Conservation (phyloP, 1,284 basidiomycete genomes). For the Xerocomus subilludens region DNA sequence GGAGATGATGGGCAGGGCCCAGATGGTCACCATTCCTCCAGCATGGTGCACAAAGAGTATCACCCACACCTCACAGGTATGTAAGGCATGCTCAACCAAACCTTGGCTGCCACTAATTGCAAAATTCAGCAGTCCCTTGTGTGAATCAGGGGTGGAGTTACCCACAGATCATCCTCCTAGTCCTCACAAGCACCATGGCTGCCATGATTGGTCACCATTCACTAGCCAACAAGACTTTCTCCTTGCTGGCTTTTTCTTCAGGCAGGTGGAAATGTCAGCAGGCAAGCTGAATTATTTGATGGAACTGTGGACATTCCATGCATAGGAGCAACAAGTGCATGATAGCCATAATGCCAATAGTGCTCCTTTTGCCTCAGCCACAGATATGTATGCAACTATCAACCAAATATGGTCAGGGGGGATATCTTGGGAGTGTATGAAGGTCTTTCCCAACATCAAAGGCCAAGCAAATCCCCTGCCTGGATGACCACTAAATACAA, state of each 20-base stretch:
- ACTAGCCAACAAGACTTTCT: background rate
- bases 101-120: background rate
- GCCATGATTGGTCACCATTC: background rate
- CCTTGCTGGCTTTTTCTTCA: background rate
- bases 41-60: background rate
- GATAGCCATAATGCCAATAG: background rate
- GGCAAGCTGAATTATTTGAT: background rate
- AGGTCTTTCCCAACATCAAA: too few relatives aligned
- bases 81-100: background rate
- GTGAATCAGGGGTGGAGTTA: background rate
- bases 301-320: background rate
- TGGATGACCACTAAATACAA: background rate
- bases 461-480: background rate
- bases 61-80: background rate
- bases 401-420: background rate
- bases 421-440: background rate
- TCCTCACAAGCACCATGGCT: background rate
- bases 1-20: too few relatives aligned
- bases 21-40: too few relatives aligned
- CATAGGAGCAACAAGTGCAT: background rate
- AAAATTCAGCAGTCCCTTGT: background rate
- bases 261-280: background rate
- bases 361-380: background rate
- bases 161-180: background rate
- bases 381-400: background rate